Conservation (phyloP, 116 monocot genomes). For the Phalaenopsis hybrid region DNA sequence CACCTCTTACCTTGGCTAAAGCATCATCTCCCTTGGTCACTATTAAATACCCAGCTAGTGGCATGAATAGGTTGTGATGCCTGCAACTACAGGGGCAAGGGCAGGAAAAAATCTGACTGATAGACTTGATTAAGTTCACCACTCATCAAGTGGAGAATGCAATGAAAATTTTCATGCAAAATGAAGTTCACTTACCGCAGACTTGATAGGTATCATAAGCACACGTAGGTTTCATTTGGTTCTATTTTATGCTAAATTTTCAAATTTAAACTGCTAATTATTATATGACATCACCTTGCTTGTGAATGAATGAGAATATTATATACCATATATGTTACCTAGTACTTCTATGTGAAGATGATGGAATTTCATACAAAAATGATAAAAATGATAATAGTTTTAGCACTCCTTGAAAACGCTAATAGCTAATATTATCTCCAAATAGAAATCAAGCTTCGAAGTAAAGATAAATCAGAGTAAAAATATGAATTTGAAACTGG, state of each 20-base stretch:
- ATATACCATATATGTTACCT: too few species aligned
- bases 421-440: neutral
- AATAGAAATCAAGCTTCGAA: neutral
- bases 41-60: too few species aligned
- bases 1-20: too few species aligned
- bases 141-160: too few species aligned
- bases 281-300: neutral
- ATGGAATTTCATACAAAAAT: neutral
- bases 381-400: neutral
- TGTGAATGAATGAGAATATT: neutral
- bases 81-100: too few species aligned
- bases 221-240: neutral
- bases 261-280: too few species aligned
- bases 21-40: too few species aligned
- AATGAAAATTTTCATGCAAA: too few species aligned
- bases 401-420: neutral
- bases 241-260: neutral
- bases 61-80: too few species aligned
- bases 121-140: too few species aligned
- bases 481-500: neutral
- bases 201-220: neutral
- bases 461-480: neutral
- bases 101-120: too few species aligned
- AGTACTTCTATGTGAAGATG: too few species aligned
- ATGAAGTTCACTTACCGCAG: neutral